A percentile compares a stretch with the other conserved stretches of the same genome.
Evolutionary conservation across 2,329 filamentous ascomycete genomes (phyloP).

Genomic region (Calycina herbarum): DNA sequence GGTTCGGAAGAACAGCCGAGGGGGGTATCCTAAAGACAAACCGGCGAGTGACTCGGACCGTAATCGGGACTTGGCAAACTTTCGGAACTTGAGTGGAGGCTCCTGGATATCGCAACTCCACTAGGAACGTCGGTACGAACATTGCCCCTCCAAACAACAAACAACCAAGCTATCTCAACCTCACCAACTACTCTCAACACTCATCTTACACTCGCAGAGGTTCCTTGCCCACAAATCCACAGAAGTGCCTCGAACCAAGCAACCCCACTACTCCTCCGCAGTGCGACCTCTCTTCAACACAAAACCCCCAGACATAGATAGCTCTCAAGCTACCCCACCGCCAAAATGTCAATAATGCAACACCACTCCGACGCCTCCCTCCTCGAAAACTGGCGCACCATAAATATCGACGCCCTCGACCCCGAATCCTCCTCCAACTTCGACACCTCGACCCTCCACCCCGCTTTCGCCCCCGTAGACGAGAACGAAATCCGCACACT

Average conservation of each 20-base stretch:
- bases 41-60: neutral
- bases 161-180: neutral
- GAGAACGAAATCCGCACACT: constrained; percentile 78
- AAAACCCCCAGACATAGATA: constrained; percentile 8
- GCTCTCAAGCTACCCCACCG: constrained; percentile 6
- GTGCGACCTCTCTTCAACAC: neutral
- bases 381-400: constrained; percentile 74
- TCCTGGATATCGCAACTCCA: neutral
- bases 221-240: no score
- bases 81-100: neutral
- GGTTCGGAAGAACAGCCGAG: no score
- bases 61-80: neutral
- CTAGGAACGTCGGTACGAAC: neutral
- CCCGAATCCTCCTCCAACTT: constrained; percentile 92
- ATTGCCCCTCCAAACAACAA: neutral
- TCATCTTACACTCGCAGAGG: no score
- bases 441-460: constrained; percentile 79
- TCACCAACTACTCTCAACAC: neutral
- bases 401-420: constrained; percentile 90
- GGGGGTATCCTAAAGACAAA: no score
- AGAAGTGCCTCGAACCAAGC: neutral
- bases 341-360: constrained; percentile 65
- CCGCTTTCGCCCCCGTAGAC: constrained; percentile 70
- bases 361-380: constrained; percentile 62
- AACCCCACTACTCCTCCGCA: neutral